Conservation (phyloP, 345 rosid species). For the Melaleuca alternifolia region DNA sequence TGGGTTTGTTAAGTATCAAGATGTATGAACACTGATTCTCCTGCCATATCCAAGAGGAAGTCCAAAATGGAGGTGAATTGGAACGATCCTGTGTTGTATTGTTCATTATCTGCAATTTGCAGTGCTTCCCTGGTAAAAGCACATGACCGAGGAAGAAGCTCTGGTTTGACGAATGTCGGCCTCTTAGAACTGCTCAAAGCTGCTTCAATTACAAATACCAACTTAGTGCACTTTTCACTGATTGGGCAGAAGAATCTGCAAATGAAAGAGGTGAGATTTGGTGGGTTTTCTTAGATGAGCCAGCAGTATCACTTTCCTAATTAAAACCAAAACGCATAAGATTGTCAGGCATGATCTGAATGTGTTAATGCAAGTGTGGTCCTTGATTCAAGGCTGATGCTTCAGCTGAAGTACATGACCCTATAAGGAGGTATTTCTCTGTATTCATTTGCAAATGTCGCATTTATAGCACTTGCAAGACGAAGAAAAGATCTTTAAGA, state of each 20-base stretch:
- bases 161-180: background rate
- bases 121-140: background rate
- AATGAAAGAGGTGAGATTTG: background rate
- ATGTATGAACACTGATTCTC: background rate
- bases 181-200: background rate
- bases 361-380: background rate
- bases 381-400: background rate
- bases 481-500: background rate
- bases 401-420: background rate
- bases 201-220: background rate
- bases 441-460: background rate
- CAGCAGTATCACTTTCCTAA: background rate
- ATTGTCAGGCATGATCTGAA: background rate
- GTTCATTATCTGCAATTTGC: background rate
- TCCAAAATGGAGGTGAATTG: background rate
- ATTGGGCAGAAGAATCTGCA: accelerated
- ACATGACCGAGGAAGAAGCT: background rate
- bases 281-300: background rate
- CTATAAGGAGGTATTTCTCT: background rate
- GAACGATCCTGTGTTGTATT: background rate
- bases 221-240: background rate
- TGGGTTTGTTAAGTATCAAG: background rate
- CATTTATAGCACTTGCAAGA: background rate
- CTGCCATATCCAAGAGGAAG: background rate
- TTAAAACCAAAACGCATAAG: background rate